Evolutionary conservation across 768 basidiomycete genomes (phyloP), one percentile per base, ranked within the genome.

Genomic region (Xerocomellus chrysenteron): DNA sequence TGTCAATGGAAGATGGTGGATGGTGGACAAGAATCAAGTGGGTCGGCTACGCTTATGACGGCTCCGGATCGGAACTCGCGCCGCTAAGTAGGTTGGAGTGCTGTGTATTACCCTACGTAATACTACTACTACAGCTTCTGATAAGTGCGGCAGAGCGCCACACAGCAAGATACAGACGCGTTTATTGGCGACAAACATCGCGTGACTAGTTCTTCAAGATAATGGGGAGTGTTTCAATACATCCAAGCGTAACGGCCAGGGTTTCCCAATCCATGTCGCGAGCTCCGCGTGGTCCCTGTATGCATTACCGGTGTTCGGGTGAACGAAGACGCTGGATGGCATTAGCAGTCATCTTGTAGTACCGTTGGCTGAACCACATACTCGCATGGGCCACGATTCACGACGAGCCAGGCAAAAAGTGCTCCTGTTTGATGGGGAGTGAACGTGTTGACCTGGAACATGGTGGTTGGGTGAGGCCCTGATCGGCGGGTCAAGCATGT

Each of bases 371-470:
- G 32, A 42, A 52, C n/a, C 16, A 77, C 87, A 43, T 66, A 88
- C 87, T 86, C 87, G 76, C 82, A 84, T 9, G 86, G 83, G 12
- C 88, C 87, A 8, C 86, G 80, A 66, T 88, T 76, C 33, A 87
- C 83, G 17, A 77, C 80, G 17, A 88, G 78, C 81, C 82, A 90
- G 5, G 82, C 76, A 64, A 89, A 88, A 13, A 90, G 69, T 2
- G 85, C 79, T 0, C 88, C 87, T 0, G 84, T 87, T 64, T 88
- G 82, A 61, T 83, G 84, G 11, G 87, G 87, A 33, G 62, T 82
- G 68, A 84, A 83, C 2, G 81, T 82, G 65, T 89, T 82, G 56
- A 88, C 79, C 66, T 89, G 81, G 63, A 88, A 89, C 86, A 88
- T 88, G 8, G 84, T 79, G 10, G 80, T 82, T 0, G 87, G 83